Percentiles rank a stretch among this genome's conserved stretches.
phyloP scores from a whole-genome alignment of 129 eudicot species.

The Silybum marianum region DNA sequence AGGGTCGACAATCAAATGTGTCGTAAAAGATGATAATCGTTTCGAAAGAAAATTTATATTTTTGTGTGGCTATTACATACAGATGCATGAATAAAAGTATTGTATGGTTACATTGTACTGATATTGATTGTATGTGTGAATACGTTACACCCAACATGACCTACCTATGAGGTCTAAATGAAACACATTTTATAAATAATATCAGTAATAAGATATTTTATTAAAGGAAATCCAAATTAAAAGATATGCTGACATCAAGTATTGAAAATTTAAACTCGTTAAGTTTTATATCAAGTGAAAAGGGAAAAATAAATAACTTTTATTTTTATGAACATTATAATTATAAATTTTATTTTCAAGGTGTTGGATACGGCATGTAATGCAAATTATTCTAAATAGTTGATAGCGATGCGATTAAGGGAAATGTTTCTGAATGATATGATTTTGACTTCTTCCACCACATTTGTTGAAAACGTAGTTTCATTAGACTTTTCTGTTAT shows the following conservation, averaged over 20 bases:
- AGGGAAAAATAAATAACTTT: too few relatives aligned
- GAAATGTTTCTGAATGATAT: not conserved
- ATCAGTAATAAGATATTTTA: not conserved
- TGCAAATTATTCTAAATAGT: not conserved
- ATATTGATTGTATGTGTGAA: too few relatives aligned
- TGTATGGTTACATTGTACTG: too few relatives aligned
- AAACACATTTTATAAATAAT: not conserved
- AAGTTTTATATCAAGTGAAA: not conserved
- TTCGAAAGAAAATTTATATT: too few relatives aligned
- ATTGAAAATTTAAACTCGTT: not conserved
- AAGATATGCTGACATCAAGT: not conserved
- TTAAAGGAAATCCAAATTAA: not conserved
- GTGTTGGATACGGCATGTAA: not conserved
- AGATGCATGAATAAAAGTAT: too few relatives aligned
- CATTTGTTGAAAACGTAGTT: not conserved
- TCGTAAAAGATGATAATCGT: too few relatives aligned
- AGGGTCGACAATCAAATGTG: not conserved
- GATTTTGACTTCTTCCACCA: not conserved
- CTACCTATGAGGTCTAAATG: not conserved
- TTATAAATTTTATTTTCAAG: too few relatives aligned
- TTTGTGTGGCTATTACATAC: too few relatives aligned
- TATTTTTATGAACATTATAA: too few relatives aligned
- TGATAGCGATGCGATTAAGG: not conserved
- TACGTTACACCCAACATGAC: too few relatives aligned
- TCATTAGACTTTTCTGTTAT: not conserved